Evolutionary conservation across 306 rosid species (phyloP).

Genomic region (Trifolium dubium): DNA sequence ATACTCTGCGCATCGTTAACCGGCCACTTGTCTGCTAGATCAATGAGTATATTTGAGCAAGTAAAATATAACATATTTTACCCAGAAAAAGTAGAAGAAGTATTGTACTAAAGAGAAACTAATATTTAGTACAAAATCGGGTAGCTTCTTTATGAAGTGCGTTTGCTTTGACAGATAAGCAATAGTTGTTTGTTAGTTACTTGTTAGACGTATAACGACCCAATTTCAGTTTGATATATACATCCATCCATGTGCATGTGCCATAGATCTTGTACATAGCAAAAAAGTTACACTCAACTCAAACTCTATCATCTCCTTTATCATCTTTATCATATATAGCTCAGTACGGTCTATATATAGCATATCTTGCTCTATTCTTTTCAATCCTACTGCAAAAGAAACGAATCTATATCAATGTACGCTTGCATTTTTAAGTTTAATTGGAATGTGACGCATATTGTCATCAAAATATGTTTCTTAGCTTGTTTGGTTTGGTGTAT

Average conservation of each 20-base stretch:
- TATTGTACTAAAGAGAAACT: not conserved
- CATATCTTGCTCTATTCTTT: not conserved
- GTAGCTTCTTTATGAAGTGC: constrained; percentile 13
- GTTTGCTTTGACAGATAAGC: constrained; percentile 36
- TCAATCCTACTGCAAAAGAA: constrained; percentile 28
- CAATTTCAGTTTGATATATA: constrained; percentile 35
- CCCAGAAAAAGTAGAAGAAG: not conserved
- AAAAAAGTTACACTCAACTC: constrained; percentile 27
- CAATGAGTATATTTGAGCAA: not conserved
- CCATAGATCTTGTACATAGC: not conserved
- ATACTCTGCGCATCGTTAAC: too few species aligned
- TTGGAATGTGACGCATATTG: too few species aligned
- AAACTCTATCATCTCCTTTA: constrained; percentile 1
- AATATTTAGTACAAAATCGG: not conserved
- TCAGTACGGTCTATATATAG: not conserved
- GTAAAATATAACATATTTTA: not conserved
- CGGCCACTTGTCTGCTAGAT: too few species aligned
- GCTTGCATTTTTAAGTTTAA: not conserved
- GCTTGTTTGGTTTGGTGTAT: too few species aligned
- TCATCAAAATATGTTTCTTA: too few species aligned
- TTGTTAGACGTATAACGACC: constrained; percentile 21
- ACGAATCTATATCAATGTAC: not conserved
- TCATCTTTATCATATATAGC: constrained; percentile 34
- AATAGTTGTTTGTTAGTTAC: not conserved
- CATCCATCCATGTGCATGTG: constrained; percentile 41